Conservation (phyloP, 2,329 filamentous ascomycete species). For the Nemania diffusa region DNA sequence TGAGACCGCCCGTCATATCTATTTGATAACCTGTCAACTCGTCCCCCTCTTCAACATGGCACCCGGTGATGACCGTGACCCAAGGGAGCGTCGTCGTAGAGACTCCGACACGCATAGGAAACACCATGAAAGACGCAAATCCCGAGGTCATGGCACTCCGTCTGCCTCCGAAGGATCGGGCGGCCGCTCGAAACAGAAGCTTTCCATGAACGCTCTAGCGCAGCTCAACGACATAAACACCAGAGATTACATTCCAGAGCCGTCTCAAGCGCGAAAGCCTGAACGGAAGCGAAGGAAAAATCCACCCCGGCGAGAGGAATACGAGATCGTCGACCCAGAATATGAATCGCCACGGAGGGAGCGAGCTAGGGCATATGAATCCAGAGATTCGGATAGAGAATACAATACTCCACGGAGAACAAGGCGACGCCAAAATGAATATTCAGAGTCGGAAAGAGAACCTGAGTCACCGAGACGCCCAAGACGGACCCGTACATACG, state of each 20-base stretch:
- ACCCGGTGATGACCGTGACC: slow-evolving; percentile 44
- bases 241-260: slow-evolving; percentile 48
- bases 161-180: slow-evolving; percentile 51
- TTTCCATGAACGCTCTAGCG: slow-evolving; percentile 69
- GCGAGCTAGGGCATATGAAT: slow-evolving; percentile 31
- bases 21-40: slow-evolving; percentile 11
- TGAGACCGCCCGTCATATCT: slow-evolving; percentile 12
- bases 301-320: slow-evolving; percentile 45
- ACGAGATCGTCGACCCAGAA: slow-evolving; percentile 45
- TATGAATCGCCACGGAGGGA: slow-evolving; percentile 47
- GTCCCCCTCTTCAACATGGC: slow-evolving; percentile 46
- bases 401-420: slow-evolving; percentile 38
- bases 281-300: slow-evolving; percentile 53
- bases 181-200: slow-evolving; percentile 43
- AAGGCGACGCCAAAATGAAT: slow-evolving; percentile 36
- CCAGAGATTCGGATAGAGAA: slow-evolving; percentile 41
- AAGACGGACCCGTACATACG: slow-evolving; percentile 34
- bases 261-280: slow-evolving; percentile 55
- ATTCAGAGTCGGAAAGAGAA: slow-evolving; percentile 42
- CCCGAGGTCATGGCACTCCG: slow-evolving; percentile 48
- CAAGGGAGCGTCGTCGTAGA: slow-evolving; percentile 41
- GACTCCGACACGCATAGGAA: slow-evolving; percentile 47
- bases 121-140: slow-evolving; percentile 52
- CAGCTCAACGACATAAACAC: slow-evolving; percentile 71
- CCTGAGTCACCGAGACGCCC: slow-evolving; percentile 37